Percentiles rank a stretch among this genome's conserved stretches.
These are phyloP conservation scores for Nitzschia putrida DNA, from an alignment of 108 stramenopile genomes.

Conservation along the genomic window DNA sequence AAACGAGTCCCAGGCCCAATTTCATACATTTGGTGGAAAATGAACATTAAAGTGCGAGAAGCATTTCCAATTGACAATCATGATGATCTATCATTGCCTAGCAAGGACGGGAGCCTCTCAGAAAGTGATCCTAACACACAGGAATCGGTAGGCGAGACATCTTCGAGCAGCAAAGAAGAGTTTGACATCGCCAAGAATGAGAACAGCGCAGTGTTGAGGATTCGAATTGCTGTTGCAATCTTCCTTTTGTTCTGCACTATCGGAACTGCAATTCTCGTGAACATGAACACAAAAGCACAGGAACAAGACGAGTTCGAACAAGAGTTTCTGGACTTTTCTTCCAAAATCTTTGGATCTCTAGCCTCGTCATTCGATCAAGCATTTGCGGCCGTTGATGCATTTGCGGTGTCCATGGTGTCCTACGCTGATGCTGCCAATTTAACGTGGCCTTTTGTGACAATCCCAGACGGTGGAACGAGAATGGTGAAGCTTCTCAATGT, in stretches of 20 bases:
- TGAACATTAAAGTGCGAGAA: no score
- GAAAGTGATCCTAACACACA: no score
- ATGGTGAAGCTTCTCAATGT: neutral
- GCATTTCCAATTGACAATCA: no score
- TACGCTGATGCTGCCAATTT: neutral
- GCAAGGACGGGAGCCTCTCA: no score
- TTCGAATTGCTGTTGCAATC: neutral
- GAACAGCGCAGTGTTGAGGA: neutral
- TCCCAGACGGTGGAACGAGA: conserved; percentile 7
- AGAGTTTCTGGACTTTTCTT: neutral
- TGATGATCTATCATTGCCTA: no score
- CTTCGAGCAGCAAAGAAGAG: no score
- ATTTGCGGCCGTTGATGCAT: neutral
- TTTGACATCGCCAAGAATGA: neutral
- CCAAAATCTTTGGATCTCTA: neutral
- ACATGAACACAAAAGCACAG: neutral
- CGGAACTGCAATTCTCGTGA: neutral
- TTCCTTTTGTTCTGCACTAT: neutral
- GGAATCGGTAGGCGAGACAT: no score
- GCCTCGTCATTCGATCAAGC: neutral
- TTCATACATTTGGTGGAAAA: no score
- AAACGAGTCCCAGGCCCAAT: no score
- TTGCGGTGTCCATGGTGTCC: neutral
- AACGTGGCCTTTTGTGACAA: conserved; percentile 13
- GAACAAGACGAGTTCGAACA: neutral